Conservation (phyloP, 495 filamentous ascomycete species). For the Penicillium cosmopolitanum region DNA sequence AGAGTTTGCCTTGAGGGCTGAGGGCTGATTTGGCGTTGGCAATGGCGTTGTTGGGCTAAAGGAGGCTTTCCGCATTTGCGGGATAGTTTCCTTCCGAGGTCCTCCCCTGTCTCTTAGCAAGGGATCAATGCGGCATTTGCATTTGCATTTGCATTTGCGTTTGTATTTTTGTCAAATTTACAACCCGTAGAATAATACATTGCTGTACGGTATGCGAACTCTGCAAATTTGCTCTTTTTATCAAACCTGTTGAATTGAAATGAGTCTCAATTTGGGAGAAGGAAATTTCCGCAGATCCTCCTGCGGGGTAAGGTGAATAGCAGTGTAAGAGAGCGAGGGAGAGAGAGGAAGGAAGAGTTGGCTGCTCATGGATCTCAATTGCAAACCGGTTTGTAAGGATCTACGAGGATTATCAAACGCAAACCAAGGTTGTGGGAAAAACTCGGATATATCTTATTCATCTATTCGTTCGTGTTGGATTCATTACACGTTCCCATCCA, state of each 20-base stretch:
- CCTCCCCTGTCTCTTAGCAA: neutral
- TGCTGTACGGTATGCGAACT: neutral
- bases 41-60: constrained; percentile 1
- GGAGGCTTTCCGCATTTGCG: constrained; percentile 1
- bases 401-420: too few species aligned
- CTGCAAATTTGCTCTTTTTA: neutral
- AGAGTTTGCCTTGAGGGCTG: neutral
- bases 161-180: constrained; percentile 3
- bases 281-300: too few species aligned
- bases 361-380: too few species aligned
- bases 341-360: too few species aligned
- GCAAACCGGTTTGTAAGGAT: too few species aligned
- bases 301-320: too few species aligned
- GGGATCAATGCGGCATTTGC: neutral
- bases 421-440: neutral
- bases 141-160: neutral
- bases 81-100: neutral
- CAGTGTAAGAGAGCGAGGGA: too few species aligned
- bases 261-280: too few species aligned
- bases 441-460: constrained; percentile 26
- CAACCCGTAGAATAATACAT: neutral
- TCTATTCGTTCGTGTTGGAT: constrained; percentile 21
- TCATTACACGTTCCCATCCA: constrained; percentile 23
- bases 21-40: neutral
- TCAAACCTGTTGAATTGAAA: too few species aligned